A percentile compares a stretch with the other conserved stretches of the same genome.
Conservation (phyloP, 2,329 filamentous ascomycete genomes). For the Paradendryphiella salina region DNA sequence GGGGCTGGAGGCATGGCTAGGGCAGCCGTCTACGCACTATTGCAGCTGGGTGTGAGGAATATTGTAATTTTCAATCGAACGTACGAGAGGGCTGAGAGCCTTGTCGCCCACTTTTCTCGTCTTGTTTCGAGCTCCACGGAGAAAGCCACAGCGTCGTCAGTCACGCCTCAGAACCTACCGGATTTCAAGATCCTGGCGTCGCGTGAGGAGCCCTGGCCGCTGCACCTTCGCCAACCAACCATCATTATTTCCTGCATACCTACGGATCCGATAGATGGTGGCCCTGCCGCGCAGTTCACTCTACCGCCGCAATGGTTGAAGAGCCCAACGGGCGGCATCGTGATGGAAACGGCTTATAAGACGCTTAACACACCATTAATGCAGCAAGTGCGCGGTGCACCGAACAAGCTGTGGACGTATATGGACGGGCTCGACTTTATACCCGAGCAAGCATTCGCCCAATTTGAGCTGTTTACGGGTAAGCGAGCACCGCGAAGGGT, state of each 20-base stretch:
- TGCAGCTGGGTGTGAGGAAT: slow-evolving; percentile 74
- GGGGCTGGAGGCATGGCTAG: slow-evolving; percentile 75
- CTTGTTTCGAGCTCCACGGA: slow-evolving; percentile 41
- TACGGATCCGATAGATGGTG: slow-evolving; percentile 66
- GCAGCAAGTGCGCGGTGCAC: slow-evolving; percentile 64
- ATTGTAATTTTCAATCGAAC: slow-evolving; percentile 77
- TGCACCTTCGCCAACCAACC: slow-evolving; percentile 65
- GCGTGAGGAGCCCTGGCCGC: slow-evolving; percentile 66
- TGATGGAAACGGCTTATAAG: slow-evolving; percentile 74
- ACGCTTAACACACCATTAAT: slow-evolving; percentile 72
- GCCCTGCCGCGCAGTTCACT: slow-evolving; percentile 69
- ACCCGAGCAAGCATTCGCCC: slow-evolving; percentile 77
- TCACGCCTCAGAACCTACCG: slow-evolving; percentile 33
- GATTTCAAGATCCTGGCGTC: slow-evolving; percentile 64
- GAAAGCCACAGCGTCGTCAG: slow-evolving; percentile 21
- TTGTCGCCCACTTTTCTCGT: slow-evolving; percentile 71
- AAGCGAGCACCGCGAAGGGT: slow-evolving; percentile 69
- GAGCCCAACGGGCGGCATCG: slow-evolving; percentile 74
- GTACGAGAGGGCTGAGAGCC: slow-evolving; percentile 64
- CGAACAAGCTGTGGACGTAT: slow-evolving; percentile 69
- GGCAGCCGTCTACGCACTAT: slow-evolving; percentile 75
- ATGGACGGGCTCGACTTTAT: slow-evolving; percentile 76
- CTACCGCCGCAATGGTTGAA: slow-evolving; percentile 70
- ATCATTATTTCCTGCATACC: slow-evolving; percentile 78
- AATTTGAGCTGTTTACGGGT: slow-evolving; percentile 80